A percentile compares a stretch with the other conserved stretches of the same genome.
These are phyloP conservation scores for Paramecium octaurelia DNA, from an alignment of 73 alveolate genomes.

Conservation along the genomic window DNA sequence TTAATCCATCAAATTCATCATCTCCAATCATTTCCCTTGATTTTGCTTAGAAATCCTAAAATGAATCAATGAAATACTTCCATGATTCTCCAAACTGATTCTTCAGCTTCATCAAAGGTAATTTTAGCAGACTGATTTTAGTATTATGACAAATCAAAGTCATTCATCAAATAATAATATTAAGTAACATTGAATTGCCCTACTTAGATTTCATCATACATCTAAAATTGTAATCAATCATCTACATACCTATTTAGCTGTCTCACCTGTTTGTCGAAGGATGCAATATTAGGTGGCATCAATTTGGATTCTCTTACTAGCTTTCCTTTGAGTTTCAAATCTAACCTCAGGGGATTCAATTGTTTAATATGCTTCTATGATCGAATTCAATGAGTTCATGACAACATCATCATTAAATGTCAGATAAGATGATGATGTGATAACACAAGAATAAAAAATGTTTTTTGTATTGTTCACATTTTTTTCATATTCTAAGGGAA, in stretches of 20 bases:
- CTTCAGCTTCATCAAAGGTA: not conserved
- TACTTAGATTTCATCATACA: not conserved
- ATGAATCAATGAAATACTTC: not conserved
- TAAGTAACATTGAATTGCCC: not conserved
- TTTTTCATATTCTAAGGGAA: not conserved
- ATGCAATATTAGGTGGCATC: not conserved
- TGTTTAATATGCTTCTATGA: not conserved
- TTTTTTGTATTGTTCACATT: not conserved
- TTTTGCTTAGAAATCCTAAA: not conserved
- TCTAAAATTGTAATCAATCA: not conserved
- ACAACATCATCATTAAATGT: not conserved
- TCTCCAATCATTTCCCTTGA: not conserved
- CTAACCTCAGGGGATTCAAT: not conserved
- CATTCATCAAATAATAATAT: not conserved
- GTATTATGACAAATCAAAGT: not conserved
- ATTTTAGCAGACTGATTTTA: not conserved
- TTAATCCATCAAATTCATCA: not conserved
- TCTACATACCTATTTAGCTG: not conserved
- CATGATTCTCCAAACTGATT: not conserved
- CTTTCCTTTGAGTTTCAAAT: not conserved
- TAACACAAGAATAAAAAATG: slow-evolving; percentile 27
- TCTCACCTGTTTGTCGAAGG: not conserved
- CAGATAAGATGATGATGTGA: not conserved
- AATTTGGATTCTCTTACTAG: slow-evolving; percentile 6
- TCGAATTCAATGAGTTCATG: not conserved